A percentile compares a stretch with the other conserved stretches of the same genome.
These are phyloP conservation scores for Lactarius sanguifluus DNA, from an alignment of 768 basidiomycete species.

Conservation along the genomic window DNA sequence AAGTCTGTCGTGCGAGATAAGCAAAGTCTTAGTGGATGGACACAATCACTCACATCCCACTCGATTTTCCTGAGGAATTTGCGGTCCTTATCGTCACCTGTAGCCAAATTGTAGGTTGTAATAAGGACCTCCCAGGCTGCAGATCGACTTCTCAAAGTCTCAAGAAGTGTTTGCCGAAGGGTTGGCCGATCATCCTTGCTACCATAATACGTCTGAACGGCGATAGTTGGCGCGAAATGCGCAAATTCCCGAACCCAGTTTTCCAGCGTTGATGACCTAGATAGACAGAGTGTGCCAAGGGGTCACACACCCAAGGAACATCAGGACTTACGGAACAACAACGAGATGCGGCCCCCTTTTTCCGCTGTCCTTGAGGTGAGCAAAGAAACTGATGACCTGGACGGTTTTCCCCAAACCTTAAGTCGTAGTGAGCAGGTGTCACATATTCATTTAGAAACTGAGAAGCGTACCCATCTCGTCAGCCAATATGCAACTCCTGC, in stretches of 20 bases:
- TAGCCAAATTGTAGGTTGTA: slow-evolving; percentile 94
- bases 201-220: slow-evolving; percentile 91
- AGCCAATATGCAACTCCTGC: slow-evolving; percentile 91
- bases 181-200: slow-evolving; percentile 79
- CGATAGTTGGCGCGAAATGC: slow-evolving; percentile 82
- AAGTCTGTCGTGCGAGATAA: slow-evolving; percentile 53
- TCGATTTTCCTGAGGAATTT: slow-evolving; percentile 90
- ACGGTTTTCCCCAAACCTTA: slow-evolving; percentile 97
- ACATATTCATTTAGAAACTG: slow-evolving; percentile 21
- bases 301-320: not conserved
- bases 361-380: slow-evolving; percentile 79
- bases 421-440: slow-evolving; percentile 17
- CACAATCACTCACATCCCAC: slow-evolving; percentile 76
- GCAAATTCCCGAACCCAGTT: slow-evolving; percentile 98
- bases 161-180: slow-evolving; percentile 69
- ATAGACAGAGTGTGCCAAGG: not conserved
- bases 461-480: slow-evolving; percentile 92
- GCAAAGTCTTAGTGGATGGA: not conserved
- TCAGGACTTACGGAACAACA: slow-evolving; percentile 81
- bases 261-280: slow-evolving; percentile 91
- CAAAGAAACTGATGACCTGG: slow-evolving; percentile 97
- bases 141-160: slow-evolving; percentile 51
- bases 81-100: slow-evolving; percentile 81
- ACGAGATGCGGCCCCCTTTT: slow-evolving; percentile 86
- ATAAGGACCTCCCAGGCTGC: slow-evolving; percentile 89